phyloP scores from a whole-genome alignment of 805 yeast genomes.

The Candida maesae region DNA sequence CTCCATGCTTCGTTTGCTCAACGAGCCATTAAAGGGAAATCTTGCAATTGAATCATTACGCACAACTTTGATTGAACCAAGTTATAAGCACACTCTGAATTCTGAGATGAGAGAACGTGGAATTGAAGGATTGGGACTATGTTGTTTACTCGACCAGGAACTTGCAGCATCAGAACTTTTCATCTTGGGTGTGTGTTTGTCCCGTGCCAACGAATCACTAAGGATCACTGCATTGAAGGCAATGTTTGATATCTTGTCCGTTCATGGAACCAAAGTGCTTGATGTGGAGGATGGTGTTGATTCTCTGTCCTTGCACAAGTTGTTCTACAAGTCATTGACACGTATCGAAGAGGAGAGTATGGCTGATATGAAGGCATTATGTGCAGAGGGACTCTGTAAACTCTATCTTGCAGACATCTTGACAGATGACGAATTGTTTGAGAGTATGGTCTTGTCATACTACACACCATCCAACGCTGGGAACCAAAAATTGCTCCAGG shows the following conservation, averaged over 20 bases:
- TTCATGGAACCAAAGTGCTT: conserved; percentile 68
- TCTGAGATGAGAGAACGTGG: conserved; percentile 57
- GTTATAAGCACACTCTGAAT: conserved; percentile 56
- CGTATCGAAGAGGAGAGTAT: conserved; percentile 37
- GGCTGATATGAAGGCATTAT: conserved; percentile 69
- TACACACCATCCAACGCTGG: conserved; percentile 63
- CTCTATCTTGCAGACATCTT: conserved; percentile 73
- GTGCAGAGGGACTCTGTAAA: conserved; percentile 86
- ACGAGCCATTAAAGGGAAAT: conserved; percentile 61
- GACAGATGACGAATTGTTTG: conserved; percentile 65
- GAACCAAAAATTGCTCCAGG: conserved; percentile 70
- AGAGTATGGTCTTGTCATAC: conserved; percentile 66
- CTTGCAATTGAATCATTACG: conserved; percentile 64
- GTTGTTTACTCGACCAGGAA: conserved; percentile 64
- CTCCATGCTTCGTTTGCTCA: conserved; percentile 62
- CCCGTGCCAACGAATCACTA: conserved; percentile 61
- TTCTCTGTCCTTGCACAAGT: conserved; percentile 59
- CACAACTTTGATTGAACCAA: conserved; percentile 75
- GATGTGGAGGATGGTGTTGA: conserved; percentile 62
- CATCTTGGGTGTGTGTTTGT: conserved; percentile 64
- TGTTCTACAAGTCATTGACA: conserved; percentile 64
- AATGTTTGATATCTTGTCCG: conserved; percentile 73
- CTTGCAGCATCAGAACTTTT: conserved; percentile 63
- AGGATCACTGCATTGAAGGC: conserved; percentile 62
- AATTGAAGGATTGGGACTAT: conserved; percentile 71